Base-by-base conservation (phyloP, 495 filamentous ascomycete species). In the Parathielavia appendiculata region DNA sequence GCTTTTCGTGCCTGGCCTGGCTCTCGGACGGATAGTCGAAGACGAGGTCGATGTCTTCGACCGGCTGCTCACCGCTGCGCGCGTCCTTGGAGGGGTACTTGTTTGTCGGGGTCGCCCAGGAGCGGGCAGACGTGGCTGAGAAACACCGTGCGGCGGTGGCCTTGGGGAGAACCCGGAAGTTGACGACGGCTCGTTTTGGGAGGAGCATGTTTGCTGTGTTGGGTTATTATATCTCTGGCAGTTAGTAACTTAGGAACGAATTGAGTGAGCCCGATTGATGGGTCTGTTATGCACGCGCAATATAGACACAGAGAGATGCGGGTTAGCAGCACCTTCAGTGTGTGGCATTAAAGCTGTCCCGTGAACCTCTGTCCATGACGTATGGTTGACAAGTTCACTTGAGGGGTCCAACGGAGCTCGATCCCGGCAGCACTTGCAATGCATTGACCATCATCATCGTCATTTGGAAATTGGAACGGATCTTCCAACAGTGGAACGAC, bases 21-120 rank as follows among this genome's bases (percentile, higher is more conserved):
- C 41, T 44, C 26, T 61, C 61, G 35, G 65, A 56, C 3, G 67
- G 67, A 26, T 67, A 69, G 56, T 69, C 65, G 20, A 67, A 65
- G 36, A 62, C 67, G 12, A 67, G 43, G 26, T 69, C 67, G 22
- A 69, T 69, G 41, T 66, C 57, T 19, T 59, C 61, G 35, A 63
- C 54, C 3, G 51, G 57, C 11, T 26, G 39, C 5, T 49, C 54
- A 49, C 54, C 19, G 22, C 35, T 16, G 22, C 35, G 52, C 11
- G 17, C 5, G 11, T 48, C 46, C 12, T 30, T 56, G 32, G 39
- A 20, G 5, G 46, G 38, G 2, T 38, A 20, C 23, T n/a, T 13
- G 23, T 34, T 30, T 12, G 45, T 41, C 53, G 46, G 45, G 9
- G 41, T 54, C 6, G 57, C 57, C 43, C 14, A 50, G 8, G 36